Conservation (phyloP, 371 early-diverging fungal genomes). For the Mortierella sp. region DNA sequence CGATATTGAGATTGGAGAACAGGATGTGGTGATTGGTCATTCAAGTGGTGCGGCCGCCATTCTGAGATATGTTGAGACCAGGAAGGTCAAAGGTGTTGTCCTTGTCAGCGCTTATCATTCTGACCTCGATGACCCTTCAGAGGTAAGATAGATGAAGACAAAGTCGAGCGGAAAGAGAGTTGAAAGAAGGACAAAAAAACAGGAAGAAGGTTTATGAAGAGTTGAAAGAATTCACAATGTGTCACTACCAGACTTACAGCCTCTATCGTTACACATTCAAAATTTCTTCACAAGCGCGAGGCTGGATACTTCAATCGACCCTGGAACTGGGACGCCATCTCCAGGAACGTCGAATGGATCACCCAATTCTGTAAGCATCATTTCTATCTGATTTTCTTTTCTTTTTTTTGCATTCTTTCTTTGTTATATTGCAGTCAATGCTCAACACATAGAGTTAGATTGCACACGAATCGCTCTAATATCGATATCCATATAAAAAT, state of each 20-base stretch:
- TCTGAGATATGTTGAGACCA: slow-evolving; percentile 44
- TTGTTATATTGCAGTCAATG: too few species aligned
- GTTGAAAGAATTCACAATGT: not conserved
- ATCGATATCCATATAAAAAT: not conserved
- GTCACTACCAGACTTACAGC: not conserved
- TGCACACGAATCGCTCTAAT: not conserved
- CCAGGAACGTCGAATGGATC: slow-evolving; percentile 52
- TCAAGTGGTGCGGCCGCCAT: slow-evolving; percentile 51
- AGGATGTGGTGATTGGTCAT: slow-evolving; percentile 57
- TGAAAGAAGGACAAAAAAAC: too few species aligned
- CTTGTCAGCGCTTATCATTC: slow-evolving; percentile 59
- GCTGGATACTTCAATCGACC: slow-evolving; percentile 58
- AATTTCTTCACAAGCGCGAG: slow-evolving; percentile 26
- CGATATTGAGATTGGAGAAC: slow-evolving; percentile 38
- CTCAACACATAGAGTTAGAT: not conserved
- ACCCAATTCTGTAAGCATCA: slow-evolving; percentile 49
- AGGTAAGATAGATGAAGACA: slow-evolving; percentile 27
- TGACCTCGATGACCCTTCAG: slow-evolving; percentile 47
- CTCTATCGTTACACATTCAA: not conserved
- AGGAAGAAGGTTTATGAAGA: not conserved
- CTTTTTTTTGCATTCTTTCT: too few species aligned
- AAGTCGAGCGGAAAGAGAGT: too few species aligned
- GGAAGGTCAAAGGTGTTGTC: slow-evolving; percentile 54
- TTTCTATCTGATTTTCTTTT: not conserved
- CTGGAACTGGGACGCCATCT: slow-evolving; percentile 59